Evolutionary conservation across 2,329 filamentous ascomycete species (phyloP).

Genomic region (Calonectria hawksworthii): DNA sequence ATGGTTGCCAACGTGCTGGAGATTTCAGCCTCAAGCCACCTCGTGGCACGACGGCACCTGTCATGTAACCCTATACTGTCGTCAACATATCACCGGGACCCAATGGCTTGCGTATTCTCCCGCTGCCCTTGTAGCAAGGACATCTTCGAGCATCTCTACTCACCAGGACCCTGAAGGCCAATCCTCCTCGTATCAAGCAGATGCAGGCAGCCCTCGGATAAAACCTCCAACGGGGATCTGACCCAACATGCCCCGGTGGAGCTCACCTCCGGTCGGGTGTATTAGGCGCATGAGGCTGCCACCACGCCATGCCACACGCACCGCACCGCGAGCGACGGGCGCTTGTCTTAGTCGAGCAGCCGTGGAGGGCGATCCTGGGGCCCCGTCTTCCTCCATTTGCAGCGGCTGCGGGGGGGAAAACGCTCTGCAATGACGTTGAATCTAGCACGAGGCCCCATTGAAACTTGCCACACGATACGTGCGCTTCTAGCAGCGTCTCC

Average conservation of each 20-base stretch:
- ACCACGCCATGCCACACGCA: slow-evolving; percentile 25
- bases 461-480: slow-evolving; percentile 40
- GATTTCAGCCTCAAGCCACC: slow-evolving; percentile 27
- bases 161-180: background rate
- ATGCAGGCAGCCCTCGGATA: background rate
- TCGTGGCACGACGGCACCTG: slow-evolving; percentile 17
- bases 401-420: slow-evolving; percentile 11
- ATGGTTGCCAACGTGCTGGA: slow-evolving; percentile 16
- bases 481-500: slow-evolving; percentile 44
- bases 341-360: slow-evolving; percentile 21
- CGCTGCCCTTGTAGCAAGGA: background rate
- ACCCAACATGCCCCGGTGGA: background rate
- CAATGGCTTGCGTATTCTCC: background rate
- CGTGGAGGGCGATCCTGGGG: slow-evolving; percentile 41
- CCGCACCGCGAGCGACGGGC: background rate
- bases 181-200: background rate
- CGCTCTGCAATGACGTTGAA: slow-evolving; percentile 39
- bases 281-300: slow-evolving; percentile 16
- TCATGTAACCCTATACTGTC: background rate
- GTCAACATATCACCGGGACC: background rate
- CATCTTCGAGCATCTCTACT: background rate
- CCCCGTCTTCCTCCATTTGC: slow-evolving; percentile 32
- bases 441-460: slow-evolving; percentile 31
- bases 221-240: slow-evolving; percentile 16
- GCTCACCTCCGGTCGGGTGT: background rate